phyloP scores from a whole-genome alignment of 2,329 filamentous ascomycete species.

The Plectosphaerella plurivora region DNA sequence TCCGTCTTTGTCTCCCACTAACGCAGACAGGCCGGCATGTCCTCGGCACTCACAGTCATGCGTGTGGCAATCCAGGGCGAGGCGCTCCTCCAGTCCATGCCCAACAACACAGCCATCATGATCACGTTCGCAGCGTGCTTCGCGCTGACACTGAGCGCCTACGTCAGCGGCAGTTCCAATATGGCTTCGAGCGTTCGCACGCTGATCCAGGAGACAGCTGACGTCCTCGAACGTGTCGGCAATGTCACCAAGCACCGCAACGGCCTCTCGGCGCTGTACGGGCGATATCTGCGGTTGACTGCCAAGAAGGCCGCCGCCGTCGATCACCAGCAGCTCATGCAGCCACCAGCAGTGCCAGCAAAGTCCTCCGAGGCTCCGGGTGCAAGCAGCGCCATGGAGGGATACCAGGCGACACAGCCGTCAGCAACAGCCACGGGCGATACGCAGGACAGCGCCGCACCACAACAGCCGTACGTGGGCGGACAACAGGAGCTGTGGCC shows the following conservation, averaged over 20 bases:
- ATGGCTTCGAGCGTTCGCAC: slow-evolving; percentile 59
- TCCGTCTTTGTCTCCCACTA: neutral
- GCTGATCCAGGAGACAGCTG: slow-evolving; percentile 64
- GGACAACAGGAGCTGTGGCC: slow-evolving; percentile 32
- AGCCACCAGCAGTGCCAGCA: slow-evolving; percentile 1
- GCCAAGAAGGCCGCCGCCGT: slow-evolving; percentile 30
- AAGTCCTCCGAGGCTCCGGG: neutral
- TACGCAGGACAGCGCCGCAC: slow-evolving; percentile 7
- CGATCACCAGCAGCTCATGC: slow-evolving; percentile 4
- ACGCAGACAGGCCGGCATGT: slow-evolving; percentile 51
- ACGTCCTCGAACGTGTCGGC: slow-evolving; percentile 65
- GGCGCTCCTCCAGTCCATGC: slow-evolving; percentile 66
- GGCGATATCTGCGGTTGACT: slow-evolving; percentile 39
- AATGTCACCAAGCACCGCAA: slow-evolving; percentile 61
- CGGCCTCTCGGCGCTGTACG: slow-evolving; percentile 54
- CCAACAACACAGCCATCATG: slow-evolving; percentile 76
- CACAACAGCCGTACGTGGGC: slow-evolving; percentile 19
- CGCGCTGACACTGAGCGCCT: slow-evolving; percentile 58
- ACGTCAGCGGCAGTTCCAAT: slow-evolving; percentile 51
- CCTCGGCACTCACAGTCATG: slow-evolving; percentile 70
- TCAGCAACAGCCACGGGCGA: no score
- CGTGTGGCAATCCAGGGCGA: slow-evolving; percentile 70
- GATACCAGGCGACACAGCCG: no score
- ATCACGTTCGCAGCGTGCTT: slow-evolving; percentile 71
- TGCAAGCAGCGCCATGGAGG: neutral